Percentiles rank a stretch among this genome's conserved stretches.
phyloP scores from a whole-genome alignment of 805 yeast genomes.

The Isabelozyma pseudorhagii region DNA sequence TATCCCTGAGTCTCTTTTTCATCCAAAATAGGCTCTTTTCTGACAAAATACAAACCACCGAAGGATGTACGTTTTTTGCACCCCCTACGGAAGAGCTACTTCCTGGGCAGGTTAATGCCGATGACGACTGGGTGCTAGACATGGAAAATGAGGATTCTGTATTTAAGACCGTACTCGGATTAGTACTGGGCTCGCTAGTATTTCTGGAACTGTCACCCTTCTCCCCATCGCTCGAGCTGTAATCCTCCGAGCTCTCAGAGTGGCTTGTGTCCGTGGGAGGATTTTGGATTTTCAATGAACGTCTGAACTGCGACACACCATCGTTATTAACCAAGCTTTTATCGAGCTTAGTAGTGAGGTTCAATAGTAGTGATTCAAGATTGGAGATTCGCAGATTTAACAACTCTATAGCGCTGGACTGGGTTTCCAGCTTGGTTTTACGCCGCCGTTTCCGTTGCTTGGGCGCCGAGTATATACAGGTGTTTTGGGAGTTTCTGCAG shows the following conservation, averaged over 20 bases:
- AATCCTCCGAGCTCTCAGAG: too few species aligned
- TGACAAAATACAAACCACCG: slow-evolving; percentile 27
- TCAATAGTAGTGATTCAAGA: slow-evolving; percentile 13
- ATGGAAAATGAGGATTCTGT: too few species aligned
- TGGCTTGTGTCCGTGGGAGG: too few species aligned
- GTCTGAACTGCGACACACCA: background rate
- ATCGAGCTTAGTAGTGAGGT: slow-evolving; percentile 11
- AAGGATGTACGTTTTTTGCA: slow-evolving; percentile 10
- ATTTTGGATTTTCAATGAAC: background rate
- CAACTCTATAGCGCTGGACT: slow-evolving; percentile 2
- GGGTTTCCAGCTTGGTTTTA: slow-evolving; percentile 3
- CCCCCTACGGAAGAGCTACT: too few species aligned
- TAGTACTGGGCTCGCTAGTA: too few species aligned
- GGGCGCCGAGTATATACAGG: slow-evolving; percentile 23
- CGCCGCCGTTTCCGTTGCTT: slow-evolving; percentile 12
- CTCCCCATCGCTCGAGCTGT: too few species aligned
- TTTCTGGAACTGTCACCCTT: too few species aligned
- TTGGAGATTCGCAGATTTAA: slow-evolving; percentile 11
- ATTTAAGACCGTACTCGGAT: too few species aligned
- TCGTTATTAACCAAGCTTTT: background rate
- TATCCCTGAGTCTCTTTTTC: slow-evolving; percentile 15
- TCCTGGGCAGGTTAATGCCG: too few species aligned
- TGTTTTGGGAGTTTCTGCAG: slow-evolving; percentile 29
- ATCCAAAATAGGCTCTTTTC: slow-evolving; percentile 28
- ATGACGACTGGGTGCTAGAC: too few species aligned